A percentile compares a stretch with the other conserved stretches of the same genome.
These are phyloP conservation scores for Lojkania enalia DNA, from an alignment of 2,329 filamentous ascomycete species.

Conservation along the genomic window DNA sequence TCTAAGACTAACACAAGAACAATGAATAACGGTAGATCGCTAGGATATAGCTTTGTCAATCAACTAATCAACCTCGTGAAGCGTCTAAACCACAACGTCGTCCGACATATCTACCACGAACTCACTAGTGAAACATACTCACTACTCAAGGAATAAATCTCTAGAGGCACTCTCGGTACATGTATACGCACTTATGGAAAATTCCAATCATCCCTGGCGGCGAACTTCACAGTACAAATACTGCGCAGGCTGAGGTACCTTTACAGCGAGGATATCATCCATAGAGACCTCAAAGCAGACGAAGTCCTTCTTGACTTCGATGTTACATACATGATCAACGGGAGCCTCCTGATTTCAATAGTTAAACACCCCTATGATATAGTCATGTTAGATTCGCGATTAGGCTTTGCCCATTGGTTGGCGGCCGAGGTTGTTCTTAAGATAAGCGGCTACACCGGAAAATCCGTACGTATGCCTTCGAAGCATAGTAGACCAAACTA, in stretches of 20 bases:
- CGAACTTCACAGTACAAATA: slow-evolving; percentile 2
- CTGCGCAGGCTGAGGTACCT: slow-evolving; percentile 7
- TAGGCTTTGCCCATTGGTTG: not conserved
- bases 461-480: slow-evolving; percentile 2
- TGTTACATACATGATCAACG: slow-evolving; percentile 9
- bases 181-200: slow-evolving; percentile 4
- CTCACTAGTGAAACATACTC: not conserved
- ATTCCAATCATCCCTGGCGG: not conserved
- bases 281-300: slow-evolving; percentile 19
- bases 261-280: slow-evolving; percentile 17
- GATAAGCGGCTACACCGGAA: not conserved
- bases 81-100: not conserved
- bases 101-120: slow-evolving; percentile 1
- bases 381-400: not conserved
- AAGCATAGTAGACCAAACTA: not conserved
- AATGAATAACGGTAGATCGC: too few relatives aligned
- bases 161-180: not conserved
- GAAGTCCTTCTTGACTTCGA: slow-evolving; percentile 15
- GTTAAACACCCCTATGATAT: not conserved
- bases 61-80: not conserved
- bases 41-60: too few relatives aligned
- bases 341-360: slow-evolving; percentile 7
- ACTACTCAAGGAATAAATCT: slow-evolving; percentile 3
- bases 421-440: slow-evolving; percentile 7
- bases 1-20: too few relatives aligned